These are phyloP conservation scores for Aspergillus texensis DNA, from an alignment of 2,329 filamentous ascomycete species.

Conservation along the genomic window DNA sequence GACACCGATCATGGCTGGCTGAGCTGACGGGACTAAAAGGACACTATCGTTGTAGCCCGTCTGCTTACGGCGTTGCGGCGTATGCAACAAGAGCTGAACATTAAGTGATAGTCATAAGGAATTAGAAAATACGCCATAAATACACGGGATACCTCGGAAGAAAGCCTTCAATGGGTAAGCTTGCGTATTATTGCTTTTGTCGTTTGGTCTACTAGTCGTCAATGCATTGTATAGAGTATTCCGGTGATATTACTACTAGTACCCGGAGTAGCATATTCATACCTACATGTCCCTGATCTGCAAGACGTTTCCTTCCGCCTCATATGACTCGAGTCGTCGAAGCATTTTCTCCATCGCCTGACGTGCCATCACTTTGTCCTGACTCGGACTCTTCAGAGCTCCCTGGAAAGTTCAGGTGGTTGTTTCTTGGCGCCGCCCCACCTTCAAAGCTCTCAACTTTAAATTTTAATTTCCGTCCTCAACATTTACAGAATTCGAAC, in stretches of 20 bases:
- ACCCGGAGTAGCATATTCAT: not conserved
- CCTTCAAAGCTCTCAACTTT: conserved; percentile 2
- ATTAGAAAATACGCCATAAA: not conserved
- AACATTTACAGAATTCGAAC: not conserved
- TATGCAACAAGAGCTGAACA: not conserved
- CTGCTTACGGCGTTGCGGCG: not conserved
- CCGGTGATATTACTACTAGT: not conserved
- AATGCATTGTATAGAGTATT: not conserved
- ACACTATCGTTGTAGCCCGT: not conserved
- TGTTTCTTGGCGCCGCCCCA: not conserved
- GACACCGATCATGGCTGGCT: not conserved
- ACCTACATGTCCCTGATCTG: not conserved
- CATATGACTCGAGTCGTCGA: too few species aligned
- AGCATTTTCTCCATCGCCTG: too few species aligned
- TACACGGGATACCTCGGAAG: not conserved
- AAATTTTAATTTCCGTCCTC: conserved; percentile 1
- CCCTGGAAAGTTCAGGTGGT: not conserved
- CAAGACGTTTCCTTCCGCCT: not conserved
- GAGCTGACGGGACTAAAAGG: not conserved
- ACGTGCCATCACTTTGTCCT: too few species aligned
- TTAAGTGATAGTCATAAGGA: not conserved
- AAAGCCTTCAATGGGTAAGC: not conserved
- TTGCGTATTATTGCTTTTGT: not conserved
- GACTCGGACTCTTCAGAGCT: not conserved
- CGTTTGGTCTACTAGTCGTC: not conserved